phyloP scores from a whole-genome alignment of 192 early-diverging fungal genomes.

The Backusella circina region DNA sequence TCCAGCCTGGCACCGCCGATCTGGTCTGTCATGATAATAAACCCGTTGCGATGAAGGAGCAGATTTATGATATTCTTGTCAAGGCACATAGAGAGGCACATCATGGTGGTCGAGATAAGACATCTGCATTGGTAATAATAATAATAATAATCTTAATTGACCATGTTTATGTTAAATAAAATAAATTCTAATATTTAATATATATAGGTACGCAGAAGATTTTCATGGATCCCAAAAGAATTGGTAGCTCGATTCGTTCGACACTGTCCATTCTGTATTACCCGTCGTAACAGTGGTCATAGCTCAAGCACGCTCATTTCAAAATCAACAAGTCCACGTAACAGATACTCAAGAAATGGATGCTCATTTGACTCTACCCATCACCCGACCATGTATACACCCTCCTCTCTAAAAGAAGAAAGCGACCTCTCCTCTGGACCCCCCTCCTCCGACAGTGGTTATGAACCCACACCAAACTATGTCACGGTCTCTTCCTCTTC shows the following conservation, averaged over 20 bases:
- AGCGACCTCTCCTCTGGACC: slow-evolving; percentile 9
- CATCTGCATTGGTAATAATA: slow-evolving; percentile 46
- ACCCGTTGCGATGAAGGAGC: slow-evolving; percentile 49
- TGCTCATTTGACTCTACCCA: slow-evolving; percentile 10
- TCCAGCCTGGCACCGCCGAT: slow-evolving; percentile 33
- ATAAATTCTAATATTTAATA: no score
- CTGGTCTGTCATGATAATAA: slow-evolving; percentile 50
- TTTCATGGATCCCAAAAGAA: slow-evolving; percentile 39
- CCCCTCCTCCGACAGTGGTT: slow-evolving; percentile 17
- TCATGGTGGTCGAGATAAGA: slow-evolving; percentile 54
- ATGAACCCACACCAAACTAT: slow-evolving; percentile 16
- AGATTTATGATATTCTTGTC: slow-evolving; percentile 48
- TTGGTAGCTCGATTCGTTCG: slow-evolving; percentile 37
- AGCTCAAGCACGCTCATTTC: slow-evolving; percentile 21
- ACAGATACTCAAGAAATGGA: slow-evolving; percentile 25
- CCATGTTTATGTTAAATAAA: no score
- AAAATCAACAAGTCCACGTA: slow-evolving; percentile 19
- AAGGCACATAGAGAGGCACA: slow-evolving; percentile 48
- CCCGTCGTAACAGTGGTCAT: slow-evolving; percentile 30
- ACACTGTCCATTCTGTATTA: slow-evolving; percentile 37
- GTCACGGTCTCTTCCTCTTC: not conserved
- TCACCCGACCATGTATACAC: not conserved
- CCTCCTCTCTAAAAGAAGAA: slow-evolving; percentile 16
- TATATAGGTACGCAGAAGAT: slow-evolving; percentile 27
- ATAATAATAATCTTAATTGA: not conserved